Evolutionary conservation across 1,284 basidiomycete species (phyloP), one percentile per base, ranked within the genome.

Genomic region (Moesziomyces globuligerus): DNA sequence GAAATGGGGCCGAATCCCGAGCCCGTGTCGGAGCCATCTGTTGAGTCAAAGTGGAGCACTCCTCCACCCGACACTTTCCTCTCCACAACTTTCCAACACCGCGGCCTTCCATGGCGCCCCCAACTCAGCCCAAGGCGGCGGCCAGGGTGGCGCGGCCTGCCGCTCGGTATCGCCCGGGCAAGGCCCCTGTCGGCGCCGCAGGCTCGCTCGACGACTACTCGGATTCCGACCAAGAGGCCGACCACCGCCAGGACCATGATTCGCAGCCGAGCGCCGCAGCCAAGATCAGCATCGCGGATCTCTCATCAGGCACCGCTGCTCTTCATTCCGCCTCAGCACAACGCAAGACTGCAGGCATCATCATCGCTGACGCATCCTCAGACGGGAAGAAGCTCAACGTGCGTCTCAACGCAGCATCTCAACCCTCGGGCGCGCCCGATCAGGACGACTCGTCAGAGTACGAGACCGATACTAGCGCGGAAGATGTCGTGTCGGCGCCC

Each of bases 381-480:
- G 43, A 52, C 23, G 46, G 43, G 11, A 66, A 66, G 43, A 71
- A 60, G 50, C 49, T 66, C 32, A 59, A 71, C 41, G 25, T 73
- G 18, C 53, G 50, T 13, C 20, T 73, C 15, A 20, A 57, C 2
- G 9, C 29, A 20, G 3, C 43, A 2, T 6, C 51, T n/a, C n/a
- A 38, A 23, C 23, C 40, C 21, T 39, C 28, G 7, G n/a, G 25
- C 10, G 28, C 2, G 7, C 34, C 56, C 15, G 26, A 45, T 1
- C 42, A 54, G 6, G 48, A 50, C 5, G 43, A 38, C 7, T 60
- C 48, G 26, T 80, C 78, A 65, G 83, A 84, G 45, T 87, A 90
- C 68, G 84, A 84, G 55, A 83, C 83, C 17, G 89, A 89, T 48
- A 90, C 89, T 0, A 78, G 76, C 39, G 53, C 65, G 32, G 79